phyloP scores from a whole-genome alignment of 345 rosid genomes.

The Geranium rotundifolium region DNA sequence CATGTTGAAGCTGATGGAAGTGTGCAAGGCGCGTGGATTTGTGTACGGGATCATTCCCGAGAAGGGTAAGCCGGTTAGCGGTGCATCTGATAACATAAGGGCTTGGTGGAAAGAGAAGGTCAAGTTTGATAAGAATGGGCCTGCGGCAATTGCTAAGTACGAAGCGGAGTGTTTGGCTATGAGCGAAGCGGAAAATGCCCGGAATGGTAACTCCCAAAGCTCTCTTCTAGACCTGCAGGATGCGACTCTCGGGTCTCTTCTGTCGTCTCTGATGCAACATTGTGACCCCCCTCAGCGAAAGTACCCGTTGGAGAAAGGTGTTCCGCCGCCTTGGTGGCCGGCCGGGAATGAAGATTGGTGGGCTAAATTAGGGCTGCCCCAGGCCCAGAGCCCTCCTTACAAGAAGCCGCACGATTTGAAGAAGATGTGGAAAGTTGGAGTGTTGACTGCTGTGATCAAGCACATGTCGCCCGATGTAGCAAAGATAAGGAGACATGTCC shows the following conservation, averaged over 20 bases:
- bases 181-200: conserved; percentile 43
- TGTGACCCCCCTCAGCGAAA: conserved; percentile 98
- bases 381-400: conserved; percentile 72
- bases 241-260: conserved; percentile 90
- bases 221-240: conserved; percentile 88
- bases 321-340: conserved; percentile 99
- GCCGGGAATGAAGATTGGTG: conserved; percentile 93
- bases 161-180: conserved; percentile 69
- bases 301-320: conserved; percentile 80
- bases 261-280: conserved; percentile 97
- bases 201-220: conserved; percentile 48
- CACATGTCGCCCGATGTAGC: conserved; percentile 97
- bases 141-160: conserved; percentile 75
- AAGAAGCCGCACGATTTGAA: conserved; percentile 95
- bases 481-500: conserved; percentile 84
- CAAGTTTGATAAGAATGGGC: conserved; percentile 93
- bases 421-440: conserved; percentile 99
- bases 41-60: conserved; percentile 96
- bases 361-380: conserved; percentile 51
- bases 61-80: conserved; percentile 90
- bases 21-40: conserved; percentile 89
- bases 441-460: conserved; percentile 86
- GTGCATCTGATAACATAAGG: conserved; percentile 83
- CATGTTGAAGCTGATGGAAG: conserved; percentile 97
- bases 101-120: conserved; percentile 99